Conservation (phyloP, 345 rosid genomes). For the Acer saccharum region DNA sequence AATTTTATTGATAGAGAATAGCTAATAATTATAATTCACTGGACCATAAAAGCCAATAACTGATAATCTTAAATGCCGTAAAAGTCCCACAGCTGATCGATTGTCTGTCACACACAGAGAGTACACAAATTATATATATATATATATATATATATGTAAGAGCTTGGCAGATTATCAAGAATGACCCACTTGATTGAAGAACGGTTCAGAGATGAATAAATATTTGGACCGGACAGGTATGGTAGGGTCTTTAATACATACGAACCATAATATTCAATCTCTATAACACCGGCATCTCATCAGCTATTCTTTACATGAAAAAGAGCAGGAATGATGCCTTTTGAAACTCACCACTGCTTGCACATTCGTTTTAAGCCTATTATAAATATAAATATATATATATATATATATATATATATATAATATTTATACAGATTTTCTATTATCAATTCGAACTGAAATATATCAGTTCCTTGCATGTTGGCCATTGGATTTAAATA, state of each 20-base stretch:
- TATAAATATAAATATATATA: too few relatives aligned
- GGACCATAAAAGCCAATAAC: background rate
- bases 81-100: slow-evolving; percentile 17
- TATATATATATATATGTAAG: background rate
- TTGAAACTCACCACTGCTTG: slow-evolving; percentile 12
- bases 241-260: slow-evolving; percentile 15
- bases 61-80: slow-evolving; percentile 20
- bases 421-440: too few relatives aligned
- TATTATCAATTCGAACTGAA: too few relatives aligned
- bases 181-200: slow-evolving; percentile 13
- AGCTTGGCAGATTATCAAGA: slow-evolving; percentile 16
- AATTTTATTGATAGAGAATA: slow-evolving; percentile 1
- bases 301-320: slow-evolving; percentile 6
- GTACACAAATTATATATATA: background rate
- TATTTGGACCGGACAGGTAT: slow-evolving; percentile 7
- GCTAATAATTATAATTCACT: background rate
- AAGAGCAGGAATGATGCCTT: slow-evolving; percentile 19
- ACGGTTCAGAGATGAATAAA: slow-evolving; percentile 20
- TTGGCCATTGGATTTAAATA: too few relatives aligned
- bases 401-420: too few relatives aligned
- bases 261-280: slow-evolving; percentile 7
- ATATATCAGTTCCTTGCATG: too few relatives aligned
- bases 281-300: background rate
- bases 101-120: slow-evolving; percentile 9
- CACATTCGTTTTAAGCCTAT: slow-evolving; percentile 19